Evolutionary conservation across 2,329 filamentous ascomycete species (phyloP), one percentile per base, ranked within the genome.

Genomic region (Botrytis porri): DNA sequence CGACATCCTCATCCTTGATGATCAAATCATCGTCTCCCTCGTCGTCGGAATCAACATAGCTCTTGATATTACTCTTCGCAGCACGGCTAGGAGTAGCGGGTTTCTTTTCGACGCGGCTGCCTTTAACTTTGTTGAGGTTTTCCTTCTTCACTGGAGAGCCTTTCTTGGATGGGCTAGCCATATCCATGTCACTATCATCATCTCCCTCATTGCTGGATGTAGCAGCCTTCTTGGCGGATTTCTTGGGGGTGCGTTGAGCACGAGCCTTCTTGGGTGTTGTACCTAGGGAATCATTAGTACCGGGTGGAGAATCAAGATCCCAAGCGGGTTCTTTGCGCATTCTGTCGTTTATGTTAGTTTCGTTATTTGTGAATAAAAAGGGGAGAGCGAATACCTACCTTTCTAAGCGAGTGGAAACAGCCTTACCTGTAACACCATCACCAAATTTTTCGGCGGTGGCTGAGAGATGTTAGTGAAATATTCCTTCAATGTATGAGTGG

Each of bases 391-490:
- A 16, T 29, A 70, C 59, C 48, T 73, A 73, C 66, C 78, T 77
- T 67, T 79, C 77, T 60, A 80, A 78, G 29, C 78, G 77, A 25
- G 74, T 76, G 29, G 76, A 77, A 6, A 80, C 75, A 67, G 78
- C 79, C 70, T 80, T 80, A 75, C 77, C 78, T 60, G 75, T 77
- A 6, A 74, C 74, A 48, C 77, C 76, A 37, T 79, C 76, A 29
- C 76, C 78, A 37, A 74, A 78, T 62, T 77, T 71, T 51, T 75
- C 71, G 45, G 78, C 78, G 35, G 79, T 78, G 39, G 77, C 80
- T 81, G 60, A 64, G 69, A 75, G 62, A 70, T 59, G 76, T 81
- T 79, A 81, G 79, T 75, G 57, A 69, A 66, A 72, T 37, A 70
- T 73, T 69, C 59, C 48, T 64, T 25, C 22, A 76, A 71, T 12